These are phyloP conservation scores for Chaetothyriales sp. DNA, from an alignment of 2,329 filamentous ascomycete genomes.

Conservation along the genomic window DNA sequence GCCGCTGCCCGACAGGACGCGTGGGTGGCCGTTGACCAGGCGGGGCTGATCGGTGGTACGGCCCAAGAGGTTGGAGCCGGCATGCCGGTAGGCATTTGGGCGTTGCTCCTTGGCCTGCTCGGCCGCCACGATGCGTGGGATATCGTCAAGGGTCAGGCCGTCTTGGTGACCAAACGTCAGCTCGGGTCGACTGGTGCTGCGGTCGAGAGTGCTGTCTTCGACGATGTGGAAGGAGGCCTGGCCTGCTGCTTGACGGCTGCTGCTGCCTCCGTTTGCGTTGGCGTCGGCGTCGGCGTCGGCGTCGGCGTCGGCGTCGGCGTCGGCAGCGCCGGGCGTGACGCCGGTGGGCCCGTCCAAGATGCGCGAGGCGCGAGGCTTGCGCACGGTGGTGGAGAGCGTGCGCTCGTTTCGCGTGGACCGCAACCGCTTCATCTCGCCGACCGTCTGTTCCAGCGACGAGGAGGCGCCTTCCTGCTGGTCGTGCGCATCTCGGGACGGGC, in stretches of 20 bases:
- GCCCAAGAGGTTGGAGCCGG: slow-evolving; percentile 55
- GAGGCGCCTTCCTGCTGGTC: slow-evolving; percentile 43
- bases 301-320: no score
- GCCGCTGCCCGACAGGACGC: slow-evolving; percentile 49
- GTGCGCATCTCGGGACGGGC: slow-evolving; percentile 36
- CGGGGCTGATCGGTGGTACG: slow-evolving; percentile 41
- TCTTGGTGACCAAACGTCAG: slow-evolving; percentile 83
- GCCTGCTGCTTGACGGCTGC: no score
- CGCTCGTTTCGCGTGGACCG: slow-evolving; percentile 90
- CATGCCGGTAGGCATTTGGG: slow-evolving; percentile 64
- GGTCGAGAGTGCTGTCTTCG: slow-evolving; percentile 58
- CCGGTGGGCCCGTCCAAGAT: slow-evolving; percentile 82
- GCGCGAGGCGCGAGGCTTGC: slow-evolving; percentile 75
- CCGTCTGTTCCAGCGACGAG: slow-evolving; percentile 83
- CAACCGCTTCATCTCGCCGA: slow-evolving; percentile 84
- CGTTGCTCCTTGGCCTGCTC: slow-evolving; percentile 88
- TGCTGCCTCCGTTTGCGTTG: no score
- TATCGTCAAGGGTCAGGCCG: slow-evolving; percentile 86
- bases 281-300: no score
- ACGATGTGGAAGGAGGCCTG: slow-evolving; percentile 55
- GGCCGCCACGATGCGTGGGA: slow-evolving; percentile 86
- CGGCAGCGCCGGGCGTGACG: slow-evolving; percentile 58
- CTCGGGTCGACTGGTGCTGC: slow-evolving; percentile 58
- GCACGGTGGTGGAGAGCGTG: slow-evolving; percentile 82
- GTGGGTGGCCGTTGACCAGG: slow-evolving; percentile 55